Base-by-base conservation (phyloP, 352 stramenopile genomes). In the Pythium dissotocum region DNA sequence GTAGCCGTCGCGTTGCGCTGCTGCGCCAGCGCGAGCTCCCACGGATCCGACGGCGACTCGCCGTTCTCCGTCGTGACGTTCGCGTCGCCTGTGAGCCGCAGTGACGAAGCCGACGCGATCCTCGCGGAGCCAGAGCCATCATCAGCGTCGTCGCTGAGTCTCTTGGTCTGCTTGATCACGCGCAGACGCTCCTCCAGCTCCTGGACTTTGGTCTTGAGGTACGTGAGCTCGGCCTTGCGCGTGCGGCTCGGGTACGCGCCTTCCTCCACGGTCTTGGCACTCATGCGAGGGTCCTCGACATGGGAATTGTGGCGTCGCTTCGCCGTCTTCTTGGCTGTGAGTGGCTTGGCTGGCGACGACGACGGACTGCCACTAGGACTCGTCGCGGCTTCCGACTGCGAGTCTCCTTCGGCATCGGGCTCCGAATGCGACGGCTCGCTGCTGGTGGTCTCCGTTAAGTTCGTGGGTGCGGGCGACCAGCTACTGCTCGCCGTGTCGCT, bases 191-290 rank as follows among this genome's bases (percentile, higher is more conserved):
- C 67, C 21, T 74, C 67, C 9, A 74, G 51, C 57, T 65, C 55
- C 35, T 49, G 30, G 18, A 66, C 57, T 33, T 65, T 70, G 18
- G 28, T 56, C 4, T 63, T 63, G 46, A 74, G 46, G 30, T 70
- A 74, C 49, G 65, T 42, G 32, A 74, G 67, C 52, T 74, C 67
- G 32, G 66, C 44, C 21, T 54, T 49, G 12, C 62, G 57, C 21
- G 67, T 69, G 55, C 61, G 67, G 54, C 59, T 72, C 54, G 66
- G 59, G 58, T 65, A 65, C 5, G 58, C 65, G 42, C 65, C 65
- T 10, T 68, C 58, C 24, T 54, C 59, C 30, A 30, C 38, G 2
- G 66, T 72, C 58, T 65, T 65, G 58, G 66, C 59, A 7, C 42
- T 53, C 58, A 67, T 66, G 46, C 63, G 63, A 18, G 63, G 63